phyloP scores from a whole-genome alignment of 352 stramenopile genomes.

The Lagenidium sp. region DNA sequence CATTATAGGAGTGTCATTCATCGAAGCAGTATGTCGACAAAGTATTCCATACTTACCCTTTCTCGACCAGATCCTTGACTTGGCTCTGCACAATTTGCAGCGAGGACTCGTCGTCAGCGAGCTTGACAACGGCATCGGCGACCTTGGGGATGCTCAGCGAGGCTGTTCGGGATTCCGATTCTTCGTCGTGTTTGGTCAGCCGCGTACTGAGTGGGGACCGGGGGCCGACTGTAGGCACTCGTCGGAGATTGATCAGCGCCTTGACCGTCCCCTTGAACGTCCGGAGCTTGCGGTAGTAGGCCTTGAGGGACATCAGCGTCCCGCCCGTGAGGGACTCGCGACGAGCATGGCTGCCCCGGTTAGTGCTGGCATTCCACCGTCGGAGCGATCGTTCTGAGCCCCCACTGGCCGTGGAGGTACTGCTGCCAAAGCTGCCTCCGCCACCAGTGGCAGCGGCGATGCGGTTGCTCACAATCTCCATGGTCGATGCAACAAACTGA shows the following conservation, averaged over 20 bases:
- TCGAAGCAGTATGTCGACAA: too few species aligned
- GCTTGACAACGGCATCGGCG: constrained; percentile 22
- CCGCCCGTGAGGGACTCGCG: constrained; percentile 12
- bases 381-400: constrained; percentile 8
- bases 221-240: constrained; percentile 12
- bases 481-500: not conserved
- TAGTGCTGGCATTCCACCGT: constrained; percentile 19
- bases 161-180: not conserved
- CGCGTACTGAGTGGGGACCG: too few species aligned
- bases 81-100: constrained; percentile 32
- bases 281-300: constrained; percentile 54
- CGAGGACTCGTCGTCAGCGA: constrained; percentile 26
- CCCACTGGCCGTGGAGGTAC: constrained; percentile 6
- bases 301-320: constrained; percentile 54
- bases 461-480: constrained; percentile 24
- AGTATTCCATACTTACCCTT: constrained; percentile 31
- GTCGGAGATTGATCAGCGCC: constrained; percentile 45
- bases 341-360: constrained; percentile 4
- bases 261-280: constrained; percentile 65
- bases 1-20: too few species aligned
- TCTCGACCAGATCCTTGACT: constrained; percentile 50
- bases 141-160: constrained; percentile 1
- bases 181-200: not conserved
- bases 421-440: not conserved
- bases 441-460: not conserved